Percentiles rank a stretch among this genome's conserved stretches.
These are phyloP conservation scores for Pneumocystis carinii DNA, from an alignment of 1,139 yeast species.

Conservation along the genomic window DNA sequence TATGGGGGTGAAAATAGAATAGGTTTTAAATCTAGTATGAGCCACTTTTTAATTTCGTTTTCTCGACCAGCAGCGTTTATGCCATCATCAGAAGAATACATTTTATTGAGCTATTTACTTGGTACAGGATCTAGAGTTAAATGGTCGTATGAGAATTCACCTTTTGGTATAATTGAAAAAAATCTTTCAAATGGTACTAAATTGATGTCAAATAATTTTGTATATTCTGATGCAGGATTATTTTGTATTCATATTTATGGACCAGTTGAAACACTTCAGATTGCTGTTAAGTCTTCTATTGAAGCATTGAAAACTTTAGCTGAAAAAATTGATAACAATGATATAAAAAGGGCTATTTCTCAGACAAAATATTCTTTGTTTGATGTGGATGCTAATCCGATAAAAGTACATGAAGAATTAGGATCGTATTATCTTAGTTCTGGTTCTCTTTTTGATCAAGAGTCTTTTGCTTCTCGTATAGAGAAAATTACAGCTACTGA, in stretches of 20 bases:
- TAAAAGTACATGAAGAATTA: conserved; percentile 17
- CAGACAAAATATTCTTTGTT: conserved; percentile 28
- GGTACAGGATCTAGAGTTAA: conserved; percentile 35
- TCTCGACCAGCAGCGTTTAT: conserved; percentile 41
- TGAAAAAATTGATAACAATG: conserved; percentile 21
- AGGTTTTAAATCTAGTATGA: conserved; percentile 49
- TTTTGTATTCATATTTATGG: conserved; percentile 59
- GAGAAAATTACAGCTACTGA: conserved; percentile 30
- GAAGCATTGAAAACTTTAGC: conserved; percentile 15
- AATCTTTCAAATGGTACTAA: conserved; percentile 21
- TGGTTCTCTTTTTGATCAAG: conserved; percentile 14
- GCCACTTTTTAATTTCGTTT: conserved; percentile 59
- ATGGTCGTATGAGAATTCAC: conserved; percentile 35
- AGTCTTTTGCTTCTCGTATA: conserved; percentile 20
- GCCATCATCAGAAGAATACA: conserved; percentile 42
- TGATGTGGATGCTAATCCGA: conserved; percentile 27
- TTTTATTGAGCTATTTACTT: conserved; percentile 59
- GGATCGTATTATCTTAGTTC: conserved; percentile 21
- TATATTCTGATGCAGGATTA: conserved; percentile 70
- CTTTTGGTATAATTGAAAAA: conserved; percentile 33
- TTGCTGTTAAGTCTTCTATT: conserved; percentile 43
- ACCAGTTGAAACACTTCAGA: conserved; percentile 38
- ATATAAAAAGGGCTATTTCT: conserved; percentile 33
- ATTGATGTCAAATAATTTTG: conserved; percentile 41
- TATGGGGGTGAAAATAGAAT: conserved; percentile 65